Base-by-base conservation (phyloP, 1,284 basidiomycete genomes). In the Peniophora sp. region DNA sequence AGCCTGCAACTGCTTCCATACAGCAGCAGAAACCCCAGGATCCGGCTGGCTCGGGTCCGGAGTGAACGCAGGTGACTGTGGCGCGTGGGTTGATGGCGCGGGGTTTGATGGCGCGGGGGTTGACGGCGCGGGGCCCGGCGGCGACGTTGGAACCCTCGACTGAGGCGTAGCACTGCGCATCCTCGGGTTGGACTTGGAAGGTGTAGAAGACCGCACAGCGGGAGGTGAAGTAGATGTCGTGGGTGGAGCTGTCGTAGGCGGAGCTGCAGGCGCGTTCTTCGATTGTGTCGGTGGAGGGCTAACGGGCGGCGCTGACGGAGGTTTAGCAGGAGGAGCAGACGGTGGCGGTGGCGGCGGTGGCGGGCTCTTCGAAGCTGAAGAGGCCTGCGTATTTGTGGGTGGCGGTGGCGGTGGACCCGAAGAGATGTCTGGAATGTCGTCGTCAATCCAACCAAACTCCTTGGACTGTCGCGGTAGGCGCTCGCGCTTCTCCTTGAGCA, bases 401-500 rank as follows among this genome's bases (percentile, higher is more conserved):
- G 38, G 38, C 38, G 16, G 38, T 16, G 38, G 38, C 19, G 16
- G n/a, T 8, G 38, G 38, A 41, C 8, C 16, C 8, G 38, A 6
- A 5, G 16, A n/a, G 8, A 41, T n/a, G 8, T 16, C 22, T 10
- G 44, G 44, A n/a, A 45, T 6, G n/a, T 45, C 44, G 23, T 45
- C 44, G 44, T 25, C 44, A n/a, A 17, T 16, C 16, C n/a, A 5
- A 16, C 38, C 38, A 16, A 41, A 20, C 8, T 20, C 16, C 8
- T 20, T 22, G 6, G 44, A 25, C 14, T 23, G 19, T 9, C 8
- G 8, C 14, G 19, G 20, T 16, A 32, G 38, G 6, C 66, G 61
- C 47, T 62, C 63, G 25, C 46, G 50, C 6, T 63, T 60, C 34
- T 57, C 57, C 3, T 12, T 24, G 12, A 64, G 56, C 61, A 63